These are phyloP conservation scores for Phoma sp. DNA, from an alignment of 2,329 filamentous ascomycete genomes.

Conservation along the genomic window DNA sequence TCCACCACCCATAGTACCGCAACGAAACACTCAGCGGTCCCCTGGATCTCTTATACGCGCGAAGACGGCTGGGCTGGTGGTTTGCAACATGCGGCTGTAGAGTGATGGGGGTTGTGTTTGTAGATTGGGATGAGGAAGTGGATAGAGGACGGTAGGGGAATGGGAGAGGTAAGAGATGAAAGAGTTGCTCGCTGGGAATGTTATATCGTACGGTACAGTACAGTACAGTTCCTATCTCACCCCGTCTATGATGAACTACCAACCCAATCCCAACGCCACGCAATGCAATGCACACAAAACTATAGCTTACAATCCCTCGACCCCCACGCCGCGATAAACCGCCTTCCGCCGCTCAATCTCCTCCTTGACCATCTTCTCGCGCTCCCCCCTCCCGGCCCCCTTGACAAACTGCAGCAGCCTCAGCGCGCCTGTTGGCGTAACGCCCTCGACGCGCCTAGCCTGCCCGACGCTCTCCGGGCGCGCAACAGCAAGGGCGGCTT, in stretches of 20 bases:
- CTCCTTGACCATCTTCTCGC: slow-evolving; percentile 35
- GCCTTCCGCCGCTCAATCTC: slow-evolving; percentile 42
- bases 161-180: no score
- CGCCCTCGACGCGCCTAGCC: slow-evolving; percentile 84
- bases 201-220: background rate
- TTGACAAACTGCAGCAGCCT: slow-evolving; percentile 69
- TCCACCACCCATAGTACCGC: no score
- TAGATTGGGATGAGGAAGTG: background rate
- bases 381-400: slow-evolving; percentile 46
- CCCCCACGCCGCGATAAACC: slow-evolving; percentile 24
- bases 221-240: no score
- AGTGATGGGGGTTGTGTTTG: background rate
- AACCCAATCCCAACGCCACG: background rate
- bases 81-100: no score
- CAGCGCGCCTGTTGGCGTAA: slow-evolving; percentile 59
- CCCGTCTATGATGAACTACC: no score
- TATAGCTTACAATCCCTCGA: background rate
- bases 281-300: background rate
- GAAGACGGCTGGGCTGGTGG: no score
- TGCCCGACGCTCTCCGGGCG: slow-evolving; percentile 87
- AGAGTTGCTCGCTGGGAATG: background rate
- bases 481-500: slow-evolving; percentile 70
- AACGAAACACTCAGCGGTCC: no score
- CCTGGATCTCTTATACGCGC: no score
- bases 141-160: background rate